Conservation (phyloP, 768 basidiomycete species). For the Terana coerulea region DNA sequence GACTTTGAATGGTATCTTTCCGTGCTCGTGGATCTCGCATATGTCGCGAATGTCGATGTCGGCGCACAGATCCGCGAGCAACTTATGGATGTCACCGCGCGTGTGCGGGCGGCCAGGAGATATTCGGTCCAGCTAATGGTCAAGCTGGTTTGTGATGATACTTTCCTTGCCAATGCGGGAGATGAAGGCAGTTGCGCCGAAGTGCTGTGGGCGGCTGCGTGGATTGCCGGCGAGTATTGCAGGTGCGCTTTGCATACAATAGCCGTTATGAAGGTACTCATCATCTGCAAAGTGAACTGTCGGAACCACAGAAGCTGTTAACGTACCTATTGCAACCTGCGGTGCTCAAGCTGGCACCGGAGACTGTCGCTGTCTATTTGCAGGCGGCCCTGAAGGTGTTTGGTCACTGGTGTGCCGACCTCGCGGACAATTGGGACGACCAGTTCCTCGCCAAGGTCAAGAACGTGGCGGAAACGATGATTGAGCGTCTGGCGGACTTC, state of each 20-base stretch:
- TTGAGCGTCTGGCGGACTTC: slow-evolving; percentile 57
- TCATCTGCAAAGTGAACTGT: slow-evolving; percentile 54
- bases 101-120: slow-evolving; percentile 70
- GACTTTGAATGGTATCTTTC: slow-evolving; percentile 99
- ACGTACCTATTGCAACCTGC: slow-evolving; percentile 63
- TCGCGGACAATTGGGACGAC: slow-evolving; percentile 75
- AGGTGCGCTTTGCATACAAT: slow-evolving; percentile 47
- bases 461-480: slow-evolving; percentile 56
- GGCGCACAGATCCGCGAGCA: slow-evolving; percentile 78
- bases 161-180: slow-evolving; percentile 59
- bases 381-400: slow-evolving; percentile 86
- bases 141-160: slow-evolving; percentile 75
- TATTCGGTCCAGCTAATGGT: slow-evolving; percentile 86
- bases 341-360: slow-evolving; percentile 52
- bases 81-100: slow-evolving; percentile 80
- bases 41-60: slow-evolving; percentile 78
- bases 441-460: slow-evolving; percentile 65
- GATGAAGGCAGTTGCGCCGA: slow-evolving; percentile 78
- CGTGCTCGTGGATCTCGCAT: slow-evolving; percentile 86
- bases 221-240: slow-evolving; percentile 95
- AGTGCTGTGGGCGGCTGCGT: slow-evolving; percentile 90
- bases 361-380: slow-evolving; percentile 74
- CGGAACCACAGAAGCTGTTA: slow-evolving; percentile 71
- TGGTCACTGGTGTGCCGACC: slow-evolving; percentile 75
- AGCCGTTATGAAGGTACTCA: slow-evolving; percentile 4